These are phyloP conservation scores for Boletus barrowsii DNA, from an alignment of 768 basidiomycete genomes.

Conservation along the genomic window DNA sequence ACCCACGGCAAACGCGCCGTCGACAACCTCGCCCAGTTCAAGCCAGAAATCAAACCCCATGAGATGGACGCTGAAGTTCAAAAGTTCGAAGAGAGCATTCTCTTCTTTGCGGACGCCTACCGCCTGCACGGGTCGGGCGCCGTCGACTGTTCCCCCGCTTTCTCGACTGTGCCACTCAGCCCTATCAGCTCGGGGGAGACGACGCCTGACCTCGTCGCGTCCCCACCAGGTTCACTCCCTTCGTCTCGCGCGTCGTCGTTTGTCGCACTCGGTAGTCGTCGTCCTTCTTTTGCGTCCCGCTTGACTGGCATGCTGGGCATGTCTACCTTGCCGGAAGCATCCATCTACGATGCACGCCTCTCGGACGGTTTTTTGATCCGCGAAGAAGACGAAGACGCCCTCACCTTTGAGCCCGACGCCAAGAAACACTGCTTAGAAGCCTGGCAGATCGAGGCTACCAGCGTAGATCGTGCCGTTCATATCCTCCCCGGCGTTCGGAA, in stretches of 20 bases:
- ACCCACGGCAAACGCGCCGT: constrained; percentile 79
- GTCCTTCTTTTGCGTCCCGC: constrained; percentile 46
- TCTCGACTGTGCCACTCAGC: constrained; percentile 8
- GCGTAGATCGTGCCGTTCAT: constrained; percentile 59
- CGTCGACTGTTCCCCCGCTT: constrained; percentile 24
- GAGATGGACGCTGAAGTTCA: constrained; percentile 58
- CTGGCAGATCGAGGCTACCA: constrained; percentile 55
- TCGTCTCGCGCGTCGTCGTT: constrained; percentile 45
- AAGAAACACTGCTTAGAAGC: constrained; percentile 40
- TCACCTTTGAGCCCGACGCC: constrained; percentile 23
- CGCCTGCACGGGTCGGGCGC: constrained; percentile 38
- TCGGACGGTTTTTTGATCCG: constrained; percentile 30
- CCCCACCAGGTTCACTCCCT: constrained; percentile 38
- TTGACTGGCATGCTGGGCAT: constrained; percentile 40
- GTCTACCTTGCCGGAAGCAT: constrained; percentile 32
- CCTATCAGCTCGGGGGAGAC: constrained; percentile 32
- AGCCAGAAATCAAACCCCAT: constrained; percentile 50
- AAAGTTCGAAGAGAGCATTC: constrained; percentile 63
- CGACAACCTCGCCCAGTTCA: constrained; percentile 67
- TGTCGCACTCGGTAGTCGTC: constrained; percentile 33
- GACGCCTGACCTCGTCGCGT: constrained; percentile 41
- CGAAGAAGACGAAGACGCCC: constrained; percentile 36
- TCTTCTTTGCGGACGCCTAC: constrained; percentile 64
- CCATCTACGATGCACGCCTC: constrained; percentile 19
- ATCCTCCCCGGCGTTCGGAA: constrained; percentile 68